Conservation (phyloP, 768 basidiomycete genomes). For the Lactarius psammicola region DNA sequence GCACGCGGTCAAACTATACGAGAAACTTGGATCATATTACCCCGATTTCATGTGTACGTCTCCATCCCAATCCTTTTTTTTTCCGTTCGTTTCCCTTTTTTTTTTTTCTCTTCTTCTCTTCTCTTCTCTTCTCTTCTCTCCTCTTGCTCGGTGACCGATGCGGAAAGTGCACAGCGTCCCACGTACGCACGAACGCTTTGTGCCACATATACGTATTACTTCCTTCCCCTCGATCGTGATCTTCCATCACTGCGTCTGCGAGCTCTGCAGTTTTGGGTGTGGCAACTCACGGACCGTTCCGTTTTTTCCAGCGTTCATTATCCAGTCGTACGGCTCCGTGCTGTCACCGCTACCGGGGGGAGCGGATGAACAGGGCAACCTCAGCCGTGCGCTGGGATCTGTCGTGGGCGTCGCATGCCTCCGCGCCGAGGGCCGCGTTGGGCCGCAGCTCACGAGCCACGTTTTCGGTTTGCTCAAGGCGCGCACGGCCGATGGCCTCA, state of each 20-base stretch:
- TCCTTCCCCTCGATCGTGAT: slow-evolving; percentile 26
- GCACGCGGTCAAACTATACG: slow-evolving; percentile 83
- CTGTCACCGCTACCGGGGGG: slow-evolving; percentile 68
- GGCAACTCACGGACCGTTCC: slow-evolving; percentile 15
- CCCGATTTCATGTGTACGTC: slow-evolving; percentile 91
- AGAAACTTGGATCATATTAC: slow-evolving; percentile 84
- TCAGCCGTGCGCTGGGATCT: slow-evolving; percentile 81
- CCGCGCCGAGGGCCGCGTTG: slow-evolving; percentile 80
- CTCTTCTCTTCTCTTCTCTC: slow-evolving; percentile 53
- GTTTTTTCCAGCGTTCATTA: slow-evolving; percentile 66
- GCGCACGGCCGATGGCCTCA: slow-evolving; percentile 55
- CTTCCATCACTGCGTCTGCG: slow-evolving; percentile 7
- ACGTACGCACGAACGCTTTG: slow-evolving; percentile 1
- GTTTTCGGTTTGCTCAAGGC: slow-evolving; percentile 90
- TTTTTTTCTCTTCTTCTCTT: slow-evolving; percentile 54
- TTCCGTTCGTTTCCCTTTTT: not conserved
- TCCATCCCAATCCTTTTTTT: slow-evolving; percentile 24
- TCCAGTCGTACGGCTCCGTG: slow-evolving; percentile 79
- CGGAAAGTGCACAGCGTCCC: slow-evolving; percentile 15
- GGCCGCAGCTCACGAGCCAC: slow-evolving; percentile 84
- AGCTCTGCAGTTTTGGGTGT: not conserved
- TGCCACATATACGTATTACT: not conserved
- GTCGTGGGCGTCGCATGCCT: slow-evolving; percentile 83
- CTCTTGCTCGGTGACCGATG: slow-evolving; percentile 15
- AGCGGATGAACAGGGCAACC: slow-evolving; percentile 66